Conservation (phyloP, 1,139 yeast species). For the Lodderomyces jiufengensis region DNA sequence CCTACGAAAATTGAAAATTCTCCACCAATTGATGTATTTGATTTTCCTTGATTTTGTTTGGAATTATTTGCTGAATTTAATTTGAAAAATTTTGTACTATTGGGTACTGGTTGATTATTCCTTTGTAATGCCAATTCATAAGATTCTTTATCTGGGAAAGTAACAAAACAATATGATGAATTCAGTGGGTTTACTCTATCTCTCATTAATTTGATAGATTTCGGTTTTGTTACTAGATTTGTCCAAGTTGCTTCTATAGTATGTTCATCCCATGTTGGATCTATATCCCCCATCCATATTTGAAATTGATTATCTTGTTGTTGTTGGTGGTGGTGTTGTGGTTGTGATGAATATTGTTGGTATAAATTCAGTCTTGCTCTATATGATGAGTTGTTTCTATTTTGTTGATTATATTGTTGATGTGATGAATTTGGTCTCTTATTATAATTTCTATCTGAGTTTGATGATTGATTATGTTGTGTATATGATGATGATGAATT, state of each 20-base stretch:
- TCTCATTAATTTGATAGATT: slow-evolving; percentile 33
- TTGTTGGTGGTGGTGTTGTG: background rate
- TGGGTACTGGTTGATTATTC: slow-evolving; percentile 70
- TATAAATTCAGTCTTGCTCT: slow-evolving; percentile 14
- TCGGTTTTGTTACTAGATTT: slow-evolving; percentile 35
- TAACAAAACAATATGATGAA: slow-evolving; percentile 72
- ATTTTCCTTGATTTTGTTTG: background rate
- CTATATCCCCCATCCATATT: slow-evolving; percentile 95
- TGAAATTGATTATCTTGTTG: slow-evolving; percentile 20
- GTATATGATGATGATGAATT: slow-evolving; percentile 4
- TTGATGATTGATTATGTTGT: slow-evolving; percentile 1
- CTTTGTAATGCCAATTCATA: slow-evolving; percentile 69
- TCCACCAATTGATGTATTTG: background rate
- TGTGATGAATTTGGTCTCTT: too few relatives aligned
- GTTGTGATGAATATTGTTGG: slow-evolving; percentile 11
- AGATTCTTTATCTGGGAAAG: slow-evolving; percentile 61
- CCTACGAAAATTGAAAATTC: slow-evolving; percentile 58
- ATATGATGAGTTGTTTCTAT: slow-evolving; percentile 6
- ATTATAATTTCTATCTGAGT: too few relatives aligned
- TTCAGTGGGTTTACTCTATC: slow-evolving; percentile 29
- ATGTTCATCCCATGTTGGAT: slow-evolving; percentile 78
- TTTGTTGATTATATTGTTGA: slow-evolving; percentile 2
- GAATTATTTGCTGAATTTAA: slow-evolving; percentile 72
- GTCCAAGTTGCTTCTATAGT: slow-evolving; percentile 67
- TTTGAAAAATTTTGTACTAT: slow-evolving; percentile 54